Evolutionary conservation across 2,329 filamentous ascomycete genomes (phyloP).

Genomic region (Didymella keratinophila): DNA sequence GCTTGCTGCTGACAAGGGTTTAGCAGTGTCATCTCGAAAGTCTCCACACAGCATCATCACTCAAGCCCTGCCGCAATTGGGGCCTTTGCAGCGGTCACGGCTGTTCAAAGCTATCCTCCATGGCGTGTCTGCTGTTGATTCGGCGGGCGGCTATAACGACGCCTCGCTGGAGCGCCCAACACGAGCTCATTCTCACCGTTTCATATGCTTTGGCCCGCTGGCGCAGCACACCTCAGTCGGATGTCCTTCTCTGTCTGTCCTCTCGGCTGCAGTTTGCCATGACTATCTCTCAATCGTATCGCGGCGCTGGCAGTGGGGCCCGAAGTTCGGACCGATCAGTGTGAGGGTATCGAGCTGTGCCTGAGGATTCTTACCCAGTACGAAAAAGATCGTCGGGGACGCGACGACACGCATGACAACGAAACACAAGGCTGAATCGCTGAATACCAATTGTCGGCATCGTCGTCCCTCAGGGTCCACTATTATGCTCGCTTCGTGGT

Average conservation of each 20-base stretch:
- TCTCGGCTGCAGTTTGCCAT: constrained; percentile 15
- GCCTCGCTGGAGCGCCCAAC: constrained; percentile 18
- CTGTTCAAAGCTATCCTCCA: constrained; percentile 21
- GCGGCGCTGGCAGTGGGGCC: constrained; percentile 2
- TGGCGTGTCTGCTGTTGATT: constrained; percentile 4
- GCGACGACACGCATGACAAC: constrained; percentile 35
- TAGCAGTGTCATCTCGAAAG: neutral
- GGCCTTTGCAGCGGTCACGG: constrained; percentile 12
- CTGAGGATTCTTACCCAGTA: constrained; percentile 26
- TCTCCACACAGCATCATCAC: constrained; percentile 1
- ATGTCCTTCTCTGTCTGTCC: constrained; percentile 21
- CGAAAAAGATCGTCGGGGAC: constrained; percentile 31
- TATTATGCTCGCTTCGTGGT: constrained; percentile 10
- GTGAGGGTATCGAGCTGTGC: constrained; percentile 25
- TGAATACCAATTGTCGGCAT: neutral
- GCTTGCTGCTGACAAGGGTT: neutral
- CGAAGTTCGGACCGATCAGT: constrained; percentile 24
- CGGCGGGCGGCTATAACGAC: constrained; percentile 4
- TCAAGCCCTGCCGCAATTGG: constrained; percentile 23
- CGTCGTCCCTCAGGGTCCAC: neutral
- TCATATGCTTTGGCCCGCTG: constrained; percentile 18
- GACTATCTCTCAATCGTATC: constrained; percentile 17
- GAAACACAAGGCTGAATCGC: constrained; percentile 36
- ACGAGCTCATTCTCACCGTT: constrained; percentile 12
- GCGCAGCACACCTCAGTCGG: constrained; percentile 21